phyloP scores from a whole-genome alignment of 2,329 filamentous ascomycete species.

The Coniochaeta prunicola region DNA sequence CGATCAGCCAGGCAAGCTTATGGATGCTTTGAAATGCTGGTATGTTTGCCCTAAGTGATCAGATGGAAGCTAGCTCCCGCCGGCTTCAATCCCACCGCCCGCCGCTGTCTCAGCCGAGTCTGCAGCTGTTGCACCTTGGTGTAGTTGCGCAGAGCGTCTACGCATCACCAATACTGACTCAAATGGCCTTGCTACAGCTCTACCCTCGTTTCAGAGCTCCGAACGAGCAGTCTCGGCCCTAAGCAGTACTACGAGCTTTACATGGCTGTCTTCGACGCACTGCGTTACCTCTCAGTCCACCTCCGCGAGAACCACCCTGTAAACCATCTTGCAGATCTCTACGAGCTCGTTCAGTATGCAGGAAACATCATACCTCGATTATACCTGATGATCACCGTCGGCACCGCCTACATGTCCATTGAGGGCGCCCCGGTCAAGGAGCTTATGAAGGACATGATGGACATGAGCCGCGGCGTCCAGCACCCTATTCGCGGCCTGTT shows the following conservation, averaged over 20 bases:
- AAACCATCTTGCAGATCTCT: slow-evolving; percentile 95
- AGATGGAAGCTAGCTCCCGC: not conserved
- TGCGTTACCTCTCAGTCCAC: slow-evolving; percentile 93
- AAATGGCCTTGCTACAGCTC: slow-evolving; percentile 52
- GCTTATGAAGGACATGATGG: slow-evolving; percentile 99
- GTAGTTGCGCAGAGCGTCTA: not conserved
- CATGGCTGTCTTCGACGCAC: slow-evolving; percentile 97
- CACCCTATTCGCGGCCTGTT: slow-evolving; percentile 95
- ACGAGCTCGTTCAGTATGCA: slow-evolving; percentile 96
- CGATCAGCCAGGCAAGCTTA: slow-evolving; percentile 94
- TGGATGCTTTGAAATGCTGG: slow-evolving; percentile 99
- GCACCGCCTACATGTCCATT: slow-evolving; percentile 98
- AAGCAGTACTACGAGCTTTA: slow-evolving; percentile 99
- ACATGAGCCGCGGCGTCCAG: slow-evolving; percentile 97
- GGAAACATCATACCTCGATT: slow-evolving; percentile 95
- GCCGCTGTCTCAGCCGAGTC: not conserved
- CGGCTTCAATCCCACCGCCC: not conserved
- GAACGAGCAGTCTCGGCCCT: slow-evolving; percentile 92
- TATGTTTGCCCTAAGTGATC: slow-evolving; percentile 38
- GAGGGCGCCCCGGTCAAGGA: slow-evolving; percentile 98
- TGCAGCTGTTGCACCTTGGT: slow-evolving; percentile 5
- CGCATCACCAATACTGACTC: not conserved
- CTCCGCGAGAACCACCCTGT: slow-evolving; percentile 95
- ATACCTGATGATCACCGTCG: slow-evolving; percentile 98
- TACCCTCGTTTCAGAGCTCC: slow-evolving; percentile 94